Evolutionary conservation across 2,329 filamentous ascomycete species (phyloP).

Genomic region (Cercospora berteroae): DNA sequence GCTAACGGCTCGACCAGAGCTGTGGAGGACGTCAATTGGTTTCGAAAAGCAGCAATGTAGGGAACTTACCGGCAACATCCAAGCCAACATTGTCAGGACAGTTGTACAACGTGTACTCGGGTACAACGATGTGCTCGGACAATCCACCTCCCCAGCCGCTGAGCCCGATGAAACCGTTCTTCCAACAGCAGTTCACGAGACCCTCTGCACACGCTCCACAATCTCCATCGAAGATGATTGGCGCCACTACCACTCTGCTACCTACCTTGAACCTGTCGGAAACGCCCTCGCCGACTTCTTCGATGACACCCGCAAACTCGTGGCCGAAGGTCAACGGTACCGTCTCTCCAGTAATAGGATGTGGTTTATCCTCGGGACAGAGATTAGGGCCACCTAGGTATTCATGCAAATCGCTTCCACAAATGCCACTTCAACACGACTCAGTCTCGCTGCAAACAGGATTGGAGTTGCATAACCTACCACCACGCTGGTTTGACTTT

Average conservation of each 20-base stretch:
- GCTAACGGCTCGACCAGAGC: slow-evolving; percentile 56
- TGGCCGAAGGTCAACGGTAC: slow-evolving; percentile 55
- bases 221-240: slow-evolving; percentile 56
- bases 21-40: slow-evolving; percentile 10
- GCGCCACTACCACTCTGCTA: slow-evolving; percentile 45
- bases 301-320: slow-evolving; percentile 53
- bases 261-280: slow-evolving; percentile 47
- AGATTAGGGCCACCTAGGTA: slow-evolving; percentile 39
- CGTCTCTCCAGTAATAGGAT: slow-evolving; percentile 54
- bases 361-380: slow-evolving; percentile 50
- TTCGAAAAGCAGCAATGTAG: background rate
- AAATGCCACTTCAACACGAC: slow-evolving; percentile 18
- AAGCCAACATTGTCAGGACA: slow-evolving; percentile 53
- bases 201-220: slow-evolving; percentile 54
- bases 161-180: slow-evolving; percentile 54
- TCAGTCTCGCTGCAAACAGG: background rate
- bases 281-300: slow-evolving; percentile 53
- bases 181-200: slow-evolving; percentile 55
- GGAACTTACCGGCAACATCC: slow-evolving; percentile 46
- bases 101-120: slow-evolving; percentile 47
- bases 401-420: slow-evolving; percentile 35
- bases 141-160: slow-evolving; percentile 55
- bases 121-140: slow-evolving; percentile 53
- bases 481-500: slow-evolving; percentile 41
- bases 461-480: slow-evolving; percentile 23